phyloP scores from a whole-genome alignment of 2,329 filamentous ascomycete species.

The Monosporascus sp. region DNA sequence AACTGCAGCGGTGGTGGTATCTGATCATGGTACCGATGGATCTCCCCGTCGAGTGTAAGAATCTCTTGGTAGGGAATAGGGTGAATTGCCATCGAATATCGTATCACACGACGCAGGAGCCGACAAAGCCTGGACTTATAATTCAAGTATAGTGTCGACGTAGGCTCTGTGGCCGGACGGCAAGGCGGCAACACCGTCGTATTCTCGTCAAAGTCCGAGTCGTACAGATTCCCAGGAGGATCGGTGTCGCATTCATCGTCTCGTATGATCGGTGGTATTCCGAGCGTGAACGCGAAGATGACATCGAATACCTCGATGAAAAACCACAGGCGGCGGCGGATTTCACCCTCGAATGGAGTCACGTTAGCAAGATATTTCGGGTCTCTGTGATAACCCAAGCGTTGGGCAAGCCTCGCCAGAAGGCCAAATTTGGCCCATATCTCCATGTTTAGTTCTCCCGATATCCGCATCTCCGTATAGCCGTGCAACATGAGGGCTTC shows the following conservation, averaged over 20 bases:
- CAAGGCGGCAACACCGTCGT: slow-evolving; percentile 35
- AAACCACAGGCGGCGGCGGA: slow-evolving; percentile 45
- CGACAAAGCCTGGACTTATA: slow-evolving; percentile 38
- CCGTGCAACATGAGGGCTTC: slow-evolving; percentile 44
- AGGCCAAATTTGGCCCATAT: slow-evolving; percentile 44
- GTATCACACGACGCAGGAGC: slow-evolving; percentile 38
- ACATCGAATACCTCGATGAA: slow-evolving; percentile 42
- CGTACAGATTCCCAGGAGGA: slow-evolving; percentile 40
- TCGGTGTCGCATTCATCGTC: slow-evolving; percentile 41
- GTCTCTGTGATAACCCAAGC: slow-evolving; percentile 48
- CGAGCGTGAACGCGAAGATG: slow-evolving; percentile 46
- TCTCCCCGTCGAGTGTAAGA: slow-evolving; percentile 33
- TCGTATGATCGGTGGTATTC: slow-evolving; percentile 44
- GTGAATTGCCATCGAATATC: slow-evolving; percentile 32
- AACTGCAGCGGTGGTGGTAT: slow-evolving; percentile 36
- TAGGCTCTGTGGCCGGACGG: slow-evolving; percentile 36
- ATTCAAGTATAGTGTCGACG: slow-evolving; percentile 36
- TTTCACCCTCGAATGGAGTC: slow-evolving; percentile 44
- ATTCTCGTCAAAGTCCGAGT: slow-evolving; percentile 47
- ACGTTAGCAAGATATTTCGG: slow-evolving; percentile 35
- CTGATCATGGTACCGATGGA: slow-evolving; percentile 31
- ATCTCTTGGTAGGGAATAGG: slow-evolving; percentile 32
- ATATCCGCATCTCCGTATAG: slow-evolving; percentile 36
- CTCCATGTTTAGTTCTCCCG: slow-evolving; percentile 35
- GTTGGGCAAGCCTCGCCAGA: slow-evolving; percentile 42